These are phyloP conservation scores for Termitomyces sp. DNA, from an alignment of 768 basidiomycete species.

Conservation along the genomic window DNA sequence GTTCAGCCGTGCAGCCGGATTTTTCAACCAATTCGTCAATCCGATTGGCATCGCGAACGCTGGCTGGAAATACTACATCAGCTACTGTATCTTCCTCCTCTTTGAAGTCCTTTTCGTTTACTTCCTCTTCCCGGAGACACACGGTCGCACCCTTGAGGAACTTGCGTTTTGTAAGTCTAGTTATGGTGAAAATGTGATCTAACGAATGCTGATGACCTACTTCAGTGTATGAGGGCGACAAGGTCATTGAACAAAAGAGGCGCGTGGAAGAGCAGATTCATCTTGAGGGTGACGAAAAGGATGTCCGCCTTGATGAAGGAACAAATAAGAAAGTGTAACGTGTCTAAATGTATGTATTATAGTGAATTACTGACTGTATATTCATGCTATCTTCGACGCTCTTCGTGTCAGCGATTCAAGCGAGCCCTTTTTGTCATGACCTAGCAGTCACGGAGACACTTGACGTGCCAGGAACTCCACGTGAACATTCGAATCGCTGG, in stretches of 20 bases:
- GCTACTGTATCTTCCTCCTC: conserved; percentile 47
- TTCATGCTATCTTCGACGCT: too few species aligned
- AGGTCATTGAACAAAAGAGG: conserved; percentile 35
- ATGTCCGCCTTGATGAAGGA: neutral
- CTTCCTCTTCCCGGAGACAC: conserved; percentile 63
- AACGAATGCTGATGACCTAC: neutral
- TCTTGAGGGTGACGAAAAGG: conserved; percentile 9
- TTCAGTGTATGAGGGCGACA: conserved; percentile 41
- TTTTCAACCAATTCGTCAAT: conserved; percentile 68
- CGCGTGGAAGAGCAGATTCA: conserved; percentile 38
- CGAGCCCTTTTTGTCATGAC: too few species aligned
- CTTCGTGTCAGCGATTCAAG: too few species aligned
- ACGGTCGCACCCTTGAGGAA: conserved; percentile 51
- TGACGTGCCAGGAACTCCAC: too few species aligned
- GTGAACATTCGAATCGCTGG: neutral
- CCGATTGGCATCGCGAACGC: conserved; percentile 57
- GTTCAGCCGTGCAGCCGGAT: conserved; percentile 49
- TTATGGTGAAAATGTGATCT: too few species aligned
- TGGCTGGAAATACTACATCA: conserved; percentile 60
- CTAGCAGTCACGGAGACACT: too few species aligned
- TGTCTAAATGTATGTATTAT: neutral
- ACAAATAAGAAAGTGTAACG: neutral
- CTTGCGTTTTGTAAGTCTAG: conserved; percentile 51
- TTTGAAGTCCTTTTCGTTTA: conserved; percentile 55
- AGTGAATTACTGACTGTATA: too few species aligned